Percentiles rank a stretch among this genome's conserved stretches.
Conservation (phyloP, 2,329 filamentous ascomycete species). For the Conoideocrella luteorostrata region DNA sequence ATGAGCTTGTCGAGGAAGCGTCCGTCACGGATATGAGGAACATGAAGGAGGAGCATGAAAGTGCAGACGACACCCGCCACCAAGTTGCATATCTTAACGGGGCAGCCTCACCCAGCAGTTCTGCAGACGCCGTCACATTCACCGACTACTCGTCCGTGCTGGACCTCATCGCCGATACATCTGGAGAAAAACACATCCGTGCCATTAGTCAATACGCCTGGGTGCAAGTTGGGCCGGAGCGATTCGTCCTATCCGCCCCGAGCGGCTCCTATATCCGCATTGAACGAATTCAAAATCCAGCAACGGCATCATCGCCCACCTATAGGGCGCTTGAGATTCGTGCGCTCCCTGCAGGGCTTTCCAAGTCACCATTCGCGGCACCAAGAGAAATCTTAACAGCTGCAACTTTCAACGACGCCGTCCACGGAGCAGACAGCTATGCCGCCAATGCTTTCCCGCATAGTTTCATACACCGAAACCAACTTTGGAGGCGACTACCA, state of each 20-base stretch:
- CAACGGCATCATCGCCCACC: slow-evolving; percentile 14
- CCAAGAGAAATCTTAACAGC: slow-evolving; percentile 63
- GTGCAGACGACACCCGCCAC: slow-evolving; percentile 29
- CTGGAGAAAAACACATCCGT: slow-evolving; percentile 71
- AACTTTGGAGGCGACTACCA: slow-evolving; percentile 62
- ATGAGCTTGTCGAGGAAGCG: slow-evolving; percentile 64
- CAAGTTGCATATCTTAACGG: slow-evolving; percentile 11
- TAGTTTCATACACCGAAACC: slow-evolving; percentile 57
- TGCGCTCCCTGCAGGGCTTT: slow-evolving; percentile 34
- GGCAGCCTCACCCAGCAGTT: slow-evolving; percentile 8
- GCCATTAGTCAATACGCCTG: slow-evolving; percentile 69
- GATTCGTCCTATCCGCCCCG: slow-evolving; percentile 64
- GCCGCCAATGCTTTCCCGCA: slow-evolving; percentile 60
- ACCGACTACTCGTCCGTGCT: slow-evolving; percentile 90
- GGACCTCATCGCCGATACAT: slow-evolving; percentile 79
- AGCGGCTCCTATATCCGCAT: slow-evolving; percentile 56
- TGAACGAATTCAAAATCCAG: slow-evolving; percentile 29
- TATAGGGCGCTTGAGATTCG: slow-evolving; percentile 44
- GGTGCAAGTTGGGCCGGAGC: slow-evolving; percentile 68
- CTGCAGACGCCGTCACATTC: slow-evolving; percentile 57
- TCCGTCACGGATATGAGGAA: slow-evolving; percentile 55
- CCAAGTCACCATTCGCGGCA: slow-evolving; percentile 57
- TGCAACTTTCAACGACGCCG: slow-evolving; percentile 63
- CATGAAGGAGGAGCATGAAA: slow-evolving; percentile 43
- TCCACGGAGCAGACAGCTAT: slow-evolving; percentile 81